These are phyloP conservation scores for Dovyalis caffra DNA, from an alignment of 345 rosid species.

Conservation along the genomic window DNA sequence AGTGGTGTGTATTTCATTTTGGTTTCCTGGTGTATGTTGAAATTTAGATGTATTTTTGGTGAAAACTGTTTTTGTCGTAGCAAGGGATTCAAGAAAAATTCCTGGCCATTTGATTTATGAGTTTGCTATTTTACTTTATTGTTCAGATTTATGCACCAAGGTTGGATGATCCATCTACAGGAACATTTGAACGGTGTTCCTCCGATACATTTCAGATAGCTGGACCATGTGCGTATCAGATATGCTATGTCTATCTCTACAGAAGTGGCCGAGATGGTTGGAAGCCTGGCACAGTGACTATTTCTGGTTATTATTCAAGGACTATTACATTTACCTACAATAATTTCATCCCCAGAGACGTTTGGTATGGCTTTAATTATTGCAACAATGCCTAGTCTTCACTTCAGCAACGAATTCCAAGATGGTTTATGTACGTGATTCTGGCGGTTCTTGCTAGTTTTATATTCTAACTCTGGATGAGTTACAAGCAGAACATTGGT, in stretches of 20 bases:
- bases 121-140: not conserved
- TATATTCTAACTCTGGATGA: conserved; percentile 19
- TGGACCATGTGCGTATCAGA: conserved; percentile 33
- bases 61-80: not conserved
- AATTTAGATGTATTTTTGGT: not conserved
- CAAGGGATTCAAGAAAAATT: not conserved
- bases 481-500: not conserved
- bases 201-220: conserved; percentile 27
- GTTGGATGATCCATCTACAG: conserved; percentile 25
- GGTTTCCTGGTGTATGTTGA: not conserved
- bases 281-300: conserved; percentile 23
- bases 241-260: conserved; percentile 27
- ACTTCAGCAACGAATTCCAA: not conserved
- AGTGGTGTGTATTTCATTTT: not conserved
- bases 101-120: not conserved
- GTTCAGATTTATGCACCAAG: conserved; percentile 32
- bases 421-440: conserved; percentile 19
- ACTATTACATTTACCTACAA: conserved; percentile 16
- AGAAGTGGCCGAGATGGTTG: conserved; percentile 30
- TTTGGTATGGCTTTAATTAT: conserved; percentile 26
- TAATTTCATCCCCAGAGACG: conserved; percentile 9
- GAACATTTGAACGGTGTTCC: conserved; percentile 29
- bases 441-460: conserved; percentile 32
- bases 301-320: conserved; percentile 15
- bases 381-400: conserved; percentile 42